A percentile compares a stretch with the other conserved stretches of the same genome.
These are phyloP conservation scores for Nannochloropsis gaditana DNA, from an alignment of 108 stramenopile genomes.

Conservation along the genomic window DNA sequence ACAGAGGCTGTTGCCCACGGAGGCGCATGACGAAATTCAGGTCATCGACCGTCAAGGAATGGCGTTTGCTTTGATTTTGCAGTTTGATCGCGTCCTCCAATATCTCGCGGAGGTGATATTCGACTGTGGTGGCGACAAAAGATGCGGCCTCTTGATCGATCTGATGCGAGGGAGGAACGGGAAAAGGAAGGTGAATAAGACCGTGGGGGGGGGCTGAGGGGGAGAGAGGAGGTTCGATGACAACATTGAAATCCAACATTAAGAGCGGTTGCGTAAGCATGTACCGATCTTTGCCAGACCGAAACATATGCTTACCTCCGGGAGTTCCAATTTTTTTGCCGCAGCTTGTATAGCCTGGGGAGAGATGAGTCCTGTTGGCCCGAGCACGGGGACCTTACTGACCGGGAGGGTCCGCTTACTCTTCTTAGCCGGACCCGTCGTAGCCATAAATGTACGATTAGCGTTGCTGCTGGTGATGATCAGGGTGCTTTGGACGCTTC, in stretches of 20 bases:
- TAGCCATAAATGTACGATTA: neutral
- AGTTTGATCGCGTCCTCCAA: neutral
- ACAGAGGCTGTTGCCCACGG: constrained; percentile 19
- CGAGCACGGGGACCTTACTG: neutral
- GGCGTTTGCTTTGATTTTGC: neutral
- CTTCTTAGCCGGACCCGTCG: neutral
- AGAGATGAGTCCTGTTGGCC: neutral
- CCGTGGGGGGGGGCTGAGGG: neutral
- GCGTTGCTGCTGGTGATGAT: neutral
- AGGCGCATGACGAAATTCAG: neutral
- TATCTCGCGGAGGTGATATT: neutral
- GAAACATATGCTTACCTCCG: neutral
- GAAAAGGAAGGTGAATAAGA: no score
- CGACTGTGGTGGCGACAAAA: neutral
- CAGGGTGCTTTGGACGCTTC: neutral
- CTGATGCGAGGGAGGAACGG: neutral
- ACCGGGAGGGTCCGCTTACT: neutral
- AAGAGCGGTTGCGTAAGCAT: no score
- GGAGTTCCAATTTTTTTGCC: neutral
- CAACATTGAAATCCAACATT: neutral
- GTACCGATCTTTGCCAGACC: neutral
- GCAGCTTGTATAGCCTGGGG: neutral
- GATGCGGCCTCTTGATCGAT: neutral
- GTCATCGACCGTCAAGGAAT: neutral
- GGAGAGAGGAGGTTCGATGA: neutral